A percentile compares a stretch with the other conserved stretches of the same genome.
These are phyloP conservation scores for Nepenthes alata DNA, from an alignment of 179 eudicot species.

Conservation along the genomic window DNA sequence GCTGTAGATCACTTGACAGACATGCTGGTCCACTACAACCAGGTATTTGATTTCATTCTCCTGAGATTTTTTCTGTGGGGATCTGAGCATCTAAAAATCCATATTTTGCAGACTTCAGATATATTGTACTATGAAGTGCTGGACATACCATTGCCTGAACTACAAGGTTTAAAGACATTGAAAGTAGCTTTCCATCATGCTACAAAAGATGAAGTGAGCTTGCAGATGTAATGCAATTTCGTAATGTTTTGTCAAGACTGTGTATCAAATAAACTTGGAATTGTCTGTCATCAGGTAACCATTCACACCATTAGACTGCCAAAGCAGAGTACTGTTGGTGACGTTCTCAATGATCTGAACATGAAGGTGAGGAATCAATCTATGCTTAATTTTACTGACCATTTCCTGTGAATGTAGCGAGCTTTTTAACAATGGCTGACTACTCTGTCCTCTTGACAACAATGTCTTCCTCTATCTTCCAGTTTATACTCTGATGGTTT, in stretches of 20 bases:
- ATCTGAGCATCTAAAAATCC: not conserved
- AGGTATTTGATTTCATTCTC: conserved; percentile 24
- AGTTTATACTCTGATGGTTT: too few species aligned
- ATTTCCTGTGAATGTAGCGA: too few species aligned
- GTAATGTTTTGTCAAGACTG: not conserved
- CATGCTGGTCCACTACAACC: conserved; percentile 69
- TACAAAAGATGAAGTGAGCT: conserved; percentile 58
- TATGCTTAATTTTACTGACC: too few species aligned
- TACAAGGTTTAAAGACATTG: conserved; percentile 66
- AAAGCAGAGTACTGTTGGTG: conserved; percentile 76
- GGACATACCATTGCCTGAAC: conserved; percentile 80
- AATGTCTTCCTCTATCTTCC: too few species aligned
- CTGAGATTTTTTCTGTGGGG: not conserved
- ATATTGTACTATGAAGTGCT: conserved; percentile 77
- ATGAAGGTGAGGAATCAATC: conserved; percentile 29
- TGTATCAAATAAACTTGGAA: not conserved
- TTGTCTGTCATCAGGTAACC: conserved; percentile 33
- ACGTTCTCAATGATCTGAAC: conserved; percentile 66
- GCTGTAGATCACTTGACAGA: conserved; percentile 66
- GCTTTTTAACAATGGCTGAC: too few species aligned
- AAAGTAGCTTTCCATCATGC: conserved; percentile 72
- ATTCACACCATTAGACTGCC: conserved; percentile 68
- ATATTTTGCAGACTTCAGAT: conserved; percentile 43
- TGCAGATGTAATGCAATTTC: not conserved
- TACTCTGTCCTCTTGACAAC: too few species aligned